Base-by-base conservation (phyloP, 805 yeast species). In the Candida verbasci region DNA sequence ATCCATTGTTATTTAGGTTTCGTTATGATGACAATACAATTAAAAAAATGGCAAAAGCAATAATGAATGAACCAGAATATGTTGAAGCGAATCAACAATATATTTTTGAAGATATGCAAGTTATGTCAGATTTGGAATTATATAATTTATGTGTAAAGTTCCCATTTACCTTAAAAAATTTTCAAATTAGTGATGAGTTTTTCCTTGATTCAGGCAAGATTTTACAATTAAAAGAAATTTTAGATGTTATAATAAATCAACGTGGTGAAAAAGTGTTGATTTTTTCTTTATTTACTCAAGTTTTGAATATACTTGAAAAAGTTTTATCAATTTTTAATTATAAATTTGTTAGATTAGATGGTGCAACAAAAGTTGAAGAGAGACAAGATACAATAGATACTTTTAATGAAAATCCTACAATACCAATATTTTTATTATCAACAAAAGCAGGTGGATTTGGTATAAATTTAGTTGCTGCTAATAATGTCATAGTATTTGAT, bases 361-460 rank as follows among this genome's bases (percentile, higher is more conserved):
- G 99, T n/a, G 74, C 74, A 40, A 93, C 99, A 0, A 72, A 89
- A 10, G 98, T 93, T 38, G 96, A 93, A 44, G 80, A 85, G 18
- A 77, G 99, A 54, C 98, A 93, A 59, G 86, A 84, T 40, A 65
- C 91, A 47, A 91, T 93, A 48, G 98, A 93, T 62, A 78, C 77
- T 47, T 93, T 85, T 54, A 82, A 87, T 51, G 88, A 85, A 23
- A 95, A 88, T 43, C 74, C 75, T 0, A 69, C 78, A 4, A 86
- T 93, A 45, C 91, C 95, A 0, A 82, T 93, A 3, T 91, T 93
- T 52, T 67, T 93, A 34, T 66, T 93, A 29, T 86, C 96, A 9
- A 93, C 99, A 3, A 87, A 86, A 55, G 97, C 98, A 1, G 99
- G 99, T 55, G 99, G 99, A 1, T 93, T 93, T 62, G 99, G 99